These are phyloP conservation scores for Glycine tomentella DNA, from an alignment of 306 rosid species.

Conservation along the genomic window DNA sequence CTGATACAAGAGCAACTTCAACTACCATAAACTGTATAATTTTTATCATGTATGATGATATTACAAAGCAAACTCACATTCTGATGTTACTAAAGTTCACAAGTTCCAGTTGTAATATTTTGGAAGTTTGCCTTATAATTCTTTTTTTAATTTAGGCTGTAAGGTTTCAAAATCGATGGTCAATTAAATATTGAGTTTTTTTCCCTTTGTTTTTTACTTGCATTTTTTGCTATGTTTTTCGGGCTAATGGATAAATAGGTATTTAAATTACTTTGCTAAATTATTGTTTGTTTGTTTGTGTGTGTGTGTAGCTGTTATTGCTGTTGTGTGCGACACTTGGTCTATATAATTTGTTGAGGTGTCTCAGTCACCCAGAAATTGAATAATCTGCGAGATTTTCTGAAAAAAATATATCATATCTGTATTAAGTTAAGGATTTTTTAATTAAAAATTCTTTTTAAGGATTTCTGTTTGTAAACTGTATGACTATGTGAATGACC, in stretches of 20 bases:
- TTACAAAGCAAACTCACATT: too few relatives aligned
- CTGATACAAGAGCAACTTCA: not conserved
- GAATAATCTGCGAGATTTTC: constrained; percentile 11
- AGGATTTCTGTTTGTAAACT: constrained; percentile 11
- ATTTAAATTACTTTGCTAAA: not conserved
- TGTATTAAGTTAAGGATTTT: not conserved
- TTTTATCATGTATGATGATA: constrained; percentile 24
- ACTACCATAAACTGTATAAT: constrained; percentile 5
- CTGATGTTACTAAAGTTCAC: constrained; percentile 14
- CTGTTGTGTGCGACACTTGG: not conserved
- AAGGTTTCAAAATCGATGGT: too few relatives aligned
- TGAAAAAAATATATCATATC: not conserved
- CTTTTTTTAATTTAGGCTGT: not conserved
- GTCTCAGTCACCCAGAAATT: not conserved
- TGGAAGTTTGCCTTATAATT: not conserved
- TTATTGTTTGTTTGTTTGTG: not conserved
- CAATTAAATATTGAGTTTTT: too few relatives aligned
- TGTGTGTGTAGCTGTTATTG: not conserved
- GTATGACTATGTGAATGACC: constrained; percentile 27
- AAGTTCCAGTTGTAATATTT: not conserved
- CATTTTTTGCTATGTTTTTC: too few relatives aligned
- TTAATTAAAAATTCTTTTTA: not conserved
- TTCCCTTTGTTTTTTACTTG: too few relatives aligned
- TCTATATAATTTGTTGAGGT: constrained; percentile 32
- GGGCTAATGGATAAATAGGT: too few relatives aligned